phyloP scores from a whole-genome alignment of 1,284 basidiomycete species.

The Cryptococcus wingfieldii region DNA sequence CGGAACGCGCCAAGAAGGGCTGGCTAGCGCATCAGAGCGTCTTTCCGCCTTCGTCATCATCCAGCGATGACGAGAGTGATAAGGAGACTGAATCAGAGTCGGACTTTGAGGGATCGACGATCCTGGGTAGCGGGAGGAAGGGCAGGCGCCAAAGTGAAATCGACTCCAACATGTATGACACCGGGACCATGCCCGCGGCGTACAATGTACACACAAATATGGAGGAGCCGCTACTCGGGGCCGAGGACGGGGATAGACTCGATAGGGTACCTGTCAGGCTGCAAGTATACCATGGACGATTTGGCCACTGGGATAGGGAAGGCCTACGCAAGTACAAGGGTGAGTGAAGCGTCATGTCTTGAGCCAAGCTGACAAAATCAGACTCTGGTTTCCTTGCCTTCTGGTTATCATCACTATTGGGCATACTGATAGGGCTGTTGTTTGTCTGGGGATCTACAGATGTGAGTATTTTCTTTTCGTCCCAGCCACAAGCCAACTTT shows the following conservation, averaged over 20 bases:
- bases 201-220: conserved; percentile 13
- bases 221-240: conserved; percentile 35
- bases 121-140: background rate
- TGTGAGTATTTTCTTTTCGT: conserved; percentile 20
- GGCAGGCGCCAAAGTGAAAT: conserved; percentile 14
- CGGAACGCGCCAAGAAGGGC: conserved; percentile 35
- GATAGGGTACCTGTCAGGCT: conserved; percentile 34
- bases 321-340: conserved; percentile 48
- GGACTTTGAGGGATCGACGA: conserved; percentile 16
- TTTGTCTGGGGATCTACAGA: conserved; percentile 49
- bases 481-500: background rate
- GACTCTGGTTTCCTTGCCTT: conserved; percentile 46
- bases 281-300: conserved; percentile 46
- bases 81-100: conserved; percentile 37
- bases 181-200: background rate
- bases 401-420: conserved; percentile 40
- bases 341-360: conserved; percentile 11
- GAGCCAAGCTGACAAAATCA: conserved; percentile 10
- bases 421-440: conserved; percentile 37
- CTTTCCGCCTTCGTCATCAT: conserved; percentile 44
- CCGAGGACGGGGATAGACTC: conserved; percentile 6
- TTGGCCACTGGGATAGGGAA: conserved; percentile 46
- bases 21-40: conserved; percentile 50
- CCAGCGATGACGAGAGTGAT: conserved; percentile 35
- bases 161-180: conserved; percentile 20